Base-by-base conservation (phyloP, 2,329 filamentous ascomycete genomes). In the Colletotrichum sp. region DNA sequence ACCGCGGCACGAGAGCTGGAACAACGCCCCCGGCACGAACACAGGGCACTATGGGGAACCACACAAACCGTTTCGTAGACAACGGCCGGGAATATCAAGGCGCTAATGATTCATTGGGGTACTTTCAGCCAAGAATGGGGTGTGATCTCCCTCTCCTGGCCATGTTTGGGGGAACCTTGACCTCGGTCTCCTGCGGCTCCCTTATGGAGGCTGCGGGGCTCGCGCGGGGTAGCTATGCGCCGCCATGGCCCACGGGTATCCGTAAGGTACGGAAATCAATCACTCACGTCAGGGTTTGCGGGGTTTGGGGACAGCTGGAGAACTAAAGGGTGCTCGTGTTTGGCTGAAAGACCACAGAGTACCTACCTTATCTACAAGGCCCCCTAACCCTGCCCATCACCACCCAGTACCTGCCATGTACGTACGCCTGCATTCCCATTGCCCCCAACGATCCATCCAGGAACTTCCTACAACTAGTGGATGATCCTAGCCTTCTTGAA, bases 401-500 rank as follows among this genome's bases (percentile, higher is more conserved):
- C 44, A 49, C 9, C 39, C 39, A 49, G 39, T 21, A 49, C 18
- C 39, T 49, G n/a, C 44, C 44, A 39, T 39, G 36, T 12, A 49
- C 10, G 44, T 12, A 49, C 10, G 44, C 44, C 44, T 49, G 44
- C 44, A 13, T 52, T 8, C 12, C 10, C 44, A 21, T 52, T 52
- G 44, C 44, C 12, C 12, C 44, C 44, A 52, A 49, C 39, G 39
- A 49, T 49, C 39, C 18, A n/a, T 49, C n/a, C 44, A 52, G 44
- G 44, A 52, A 13, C n/a, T 52, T 52, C 77, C 30, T 60, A 62
- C 9, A n/a, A 15, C 52, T 80, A 83, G 4, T 81, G 82, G 67
- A 84, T 83, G 39, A 84, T 84, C 77, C 80, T 83, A 34, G 82
- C 82, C 59, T 62, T 32, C 73, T 78, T 78, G 76, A 83, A 83